Base-by-base conservation (phyloP, 805 yeast genomes). In the Komagataella pseudopastoris region DNA sequence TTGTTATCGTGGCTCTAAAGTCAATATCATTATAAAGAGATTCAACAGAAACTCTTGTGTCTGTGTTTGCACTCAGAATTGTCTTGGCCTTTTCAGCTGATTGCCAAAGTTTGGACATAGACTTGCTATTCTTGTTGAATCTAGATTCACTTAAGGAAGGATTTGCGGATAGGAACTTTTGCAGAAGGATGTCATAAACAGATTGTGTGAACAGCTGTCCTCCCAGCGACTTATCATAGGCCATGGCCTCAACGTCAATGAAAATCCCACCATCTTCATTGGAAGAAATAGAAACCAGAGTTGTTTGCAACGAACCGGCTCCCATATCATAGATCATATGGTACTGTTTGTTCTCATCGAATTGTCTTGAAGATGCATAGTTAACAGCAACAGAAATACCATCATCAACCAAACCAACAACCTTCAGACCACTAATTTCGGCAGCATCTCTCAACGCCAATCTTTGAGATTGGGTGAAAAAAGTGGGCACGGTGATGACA, bases 301-400 rank as follows among this genome's bases (percentile, higher is more conserved):
- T 85, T 1, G 96, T 95, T 51, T 83, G 79, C 0, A 95, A 85
- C 0, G 95, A 83, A 1, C 95, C 95, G 4, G 96, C 91, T 48
- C 99, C 99, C 77, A 86, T 78, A 64, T 93, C 99, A 62, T 83
- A 88, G 43, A 93, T 76, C 49, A 88, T 62, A 61, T 86, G 86
- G 59, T 80, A 75, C 58, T 78, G 79, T 52, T 72, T 75, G 3
- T 63, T 64, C 10, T 60, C 59, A 43, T 66, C 65, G 54, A 76
- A 76, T 30, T 71, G 71, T 49, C 79, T 73, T 6, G 64, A 62
- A 36, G 85, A 72, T 1, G 88, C 87, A 63, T 80, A 90, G 60
- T 88, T 87, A 47, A 87, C 67, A 1, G 95, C 96, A 14, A 88
- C 88, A 2, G 98, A 93, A n/a, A 88, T 68, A 14, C 96, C 97